Evolutionary conservation across 805 yeast species (phyloP), one percentile per base, ranked within the genome.

Genomic region (Candida yuanshanica): DNA sequence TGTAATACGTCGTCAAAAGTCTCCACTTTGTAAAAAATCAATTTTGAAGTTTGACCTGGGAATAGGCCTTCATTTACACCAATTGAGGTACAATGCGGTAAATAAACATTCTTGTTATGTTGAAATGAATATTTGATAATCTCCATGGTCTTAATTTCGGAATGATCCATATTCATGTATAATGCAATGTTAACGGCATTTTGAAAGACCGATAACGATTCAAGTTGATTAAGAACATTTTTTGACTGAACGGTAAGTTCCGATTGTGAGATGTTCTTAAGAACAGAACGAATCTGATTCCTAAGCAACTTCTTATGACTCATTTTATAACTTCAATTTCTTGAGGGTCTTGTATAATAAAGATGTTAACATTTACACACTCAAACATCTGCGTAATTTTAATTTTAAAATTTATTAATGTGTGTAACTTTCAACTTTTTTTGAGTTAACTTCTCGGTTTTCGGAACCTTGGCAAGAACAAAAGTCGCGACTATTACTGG

Each of bases 121-220:
- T 54, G 54, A 41, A 83, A 79, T 9, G 85, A 75, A 14, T 65
- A 45, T 34, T 65, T 50, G 3, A 90, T 74, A 10, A 89, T 59
- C 1, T 56, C 57, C 9, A 59, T 51, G 0, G 96, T 89, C 42
- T 74, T 74, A 2, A 84, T 66, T 60, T 90, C 97, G 38, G 78
- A 70, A 17, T 61, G 49, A 2, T 82, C 87, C 89, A 90, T 82
- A 57, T 75, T 79, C 84, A 89, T 75, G 53, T 77, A 90, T 23
- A 87, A 55, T 0, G 83, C 96, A 2, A 89, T 58, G 4, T 58
- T 66, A 9, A 53, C 50, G 0, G 89, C 76, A 0, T 48, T 38
- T 39, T 57, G 48, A 50, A 79, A 80, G 33, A 58, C 64, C 0
- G 58, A 39, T 2, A 57, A 23, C 1, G 48, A 31, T n/a, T 37